Conservation (phyloP, 129 eudicot genomes). For the Ambrosia trifida region DNA sequence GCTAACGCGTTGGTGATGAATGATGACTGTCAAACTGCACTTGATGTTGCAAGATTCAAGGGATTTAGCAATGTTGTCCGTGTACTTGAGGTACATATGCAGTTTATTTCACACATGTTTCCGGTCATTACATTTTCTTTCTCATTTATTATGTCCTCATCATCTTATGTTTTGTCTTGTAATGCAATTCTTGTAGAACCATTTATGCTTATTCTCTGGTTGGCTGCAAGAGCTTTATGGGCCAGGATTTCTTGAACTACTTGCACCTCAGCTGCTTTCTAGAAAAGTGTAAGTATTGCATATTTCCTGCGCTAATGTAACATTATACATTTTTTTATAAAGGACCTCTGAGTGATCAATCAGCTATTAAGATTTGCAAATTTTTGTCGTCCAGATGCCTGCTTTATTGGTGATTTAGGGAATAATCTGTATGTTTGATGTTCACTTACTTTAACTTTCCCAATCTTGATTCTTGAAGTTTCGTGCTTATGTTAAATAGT, state of each 20-base stretch:
- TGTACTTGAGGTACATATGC: constrained; percentile 64
- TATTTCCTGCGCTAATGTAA: not conserved
- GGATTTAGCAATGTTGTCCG: constrained; percentile 83
- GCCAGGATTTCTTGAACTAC: constrained; percentile 83
- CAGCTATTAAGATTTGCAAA: not conserved
- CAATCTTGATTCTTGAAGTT: not conserved
- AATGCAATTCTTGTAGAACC: constrained; percentile 47
- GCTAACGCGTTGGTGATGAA: constrained; percentile 88
- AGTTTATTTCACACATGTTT: not conserved
- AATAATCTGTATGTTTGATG: not conserved
- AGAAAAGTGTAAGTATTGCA: constrained; percentile 73
- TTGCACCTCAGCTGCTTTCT: constrained; percentile 80
- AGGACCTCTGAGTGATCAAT: not conserved
- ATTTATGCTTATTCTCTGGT: constrained; percentile 87
- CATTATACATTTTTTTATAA: not conserved
- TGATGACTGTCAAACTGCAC: constrained; percentile 88
- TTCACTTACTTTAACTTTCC: not conserved
- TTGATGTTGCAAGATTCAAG: constrained; percentile 91
- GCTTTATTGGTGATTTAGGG: not conserved
- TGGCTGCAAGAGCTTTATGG: constrained; percentile 90
- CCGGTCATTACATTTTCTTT: not conserved
- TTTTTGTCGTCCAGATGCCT: not conserved
- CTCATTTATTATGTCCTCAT: not conserved
- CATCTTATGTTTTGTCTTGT: constrained; percentile 7
- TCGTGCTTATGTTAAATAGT: not conserved